Conservation (phyloP, 31 red algal genomes). For the Pterothamnion heteromorphum region DNA sequence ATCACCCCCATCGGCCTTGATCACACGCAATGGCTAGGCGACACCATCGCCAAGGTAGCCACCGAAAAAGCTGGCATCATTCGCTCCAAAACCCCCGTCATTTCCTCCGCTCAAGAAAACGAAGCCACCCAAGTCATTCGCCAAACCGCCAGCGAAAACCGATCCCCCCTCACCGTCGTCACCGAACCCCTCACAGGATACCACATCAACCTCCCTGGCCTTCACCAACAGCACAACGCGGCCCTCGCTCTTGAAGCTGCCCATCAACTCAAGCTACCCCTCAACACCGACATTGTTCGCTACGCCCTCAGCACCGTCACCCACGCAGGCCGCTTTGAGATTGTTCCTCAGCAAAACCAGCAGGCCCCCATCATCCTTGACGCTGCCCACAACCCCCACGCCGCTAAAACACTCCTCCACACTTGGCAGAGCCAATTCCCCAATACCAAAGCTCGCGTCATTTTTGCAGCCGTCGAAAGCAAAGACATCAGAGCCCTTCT, state of each 20-base stretch:
- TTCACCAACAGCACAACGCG: background rate
- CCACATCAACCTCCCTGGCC: background rate
- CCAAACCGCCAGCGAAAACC: background rate
- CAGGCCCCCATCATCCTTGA: too few species aligned
- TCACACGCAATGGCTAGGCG: background rate
- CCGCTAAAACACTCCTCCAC: background rate
- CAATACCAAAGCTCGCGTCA: background rate
- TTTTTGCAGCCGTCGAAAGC: background rate
- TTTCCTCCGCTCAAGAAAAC: background rate
- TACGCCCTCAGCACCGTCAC: background rate
- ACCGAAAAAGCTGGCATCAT: background rate
- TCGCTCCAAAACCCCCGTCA: background rate
- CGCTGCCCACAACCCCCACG: background rate
- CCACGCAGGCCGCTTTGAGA: background rate
- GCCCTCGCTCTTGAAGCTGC: background rate
- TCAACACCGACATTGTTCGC: background rate
- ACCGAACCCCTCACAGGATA: background rate
- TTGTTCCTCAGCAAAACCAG: background rate
- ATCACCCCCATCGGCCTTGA: background rate
- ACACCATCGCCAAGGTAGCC: background rate
- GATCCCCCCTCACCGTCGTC: background rate
- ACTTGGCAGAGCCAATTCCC: background rate
- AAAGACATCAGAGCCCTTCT: background rate
- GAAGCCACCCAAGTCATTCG: background rate
- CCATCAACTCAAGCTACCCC: background rate